These are phyloP conservation scores for Fusarium marasasianum DNA, from an alignment of 2,329 filamentous ascomycete genomes.

Conservation along the genomic window DNA sequence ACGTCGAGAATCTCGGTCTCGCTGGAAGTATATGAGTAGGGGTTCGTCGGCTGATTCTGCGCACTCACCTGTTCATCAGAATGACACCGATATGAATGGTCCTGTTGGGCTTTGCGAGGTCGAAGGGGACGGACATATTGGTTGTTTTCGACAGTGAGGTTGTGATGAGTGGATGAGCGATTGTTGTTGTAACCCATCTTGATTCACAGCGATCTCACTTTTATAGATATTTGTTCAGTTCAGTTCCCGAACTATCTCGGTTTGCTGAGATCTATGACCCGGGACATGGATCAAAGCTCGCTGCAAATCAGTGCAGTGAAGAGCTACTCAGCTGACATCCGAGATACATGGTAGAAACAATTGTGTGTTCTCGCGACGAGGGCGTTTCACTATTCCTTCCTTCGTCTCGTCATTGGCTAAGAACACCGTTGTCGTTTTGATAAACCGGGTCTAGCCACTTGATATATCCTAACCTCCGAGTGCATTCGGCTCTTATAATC, in stretches of 20 bases:
- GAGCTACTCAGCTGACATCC: not conserved
- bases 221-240: not conserved
- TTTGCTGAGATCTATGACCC: not conserved
- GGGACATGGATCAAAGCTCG: not conserved
- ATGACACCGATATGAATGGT: conserved; percentile 28
- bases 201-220: not conserved
- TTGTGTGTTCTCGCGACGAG: not conserved
- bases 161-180: not conserved
- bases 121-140: not conserved
- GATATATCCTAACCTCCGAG: not conserved
- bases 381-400: not conserved
- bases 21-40: not conserved
- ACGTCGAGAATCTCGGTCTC: conserved; percentile 51
- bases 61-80: conserved; percentile 18
- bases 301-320: not conserved
- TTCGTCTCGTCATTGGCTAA: not conserved
- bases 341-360: not conserved
- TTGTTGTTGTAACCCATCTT: not conserved
- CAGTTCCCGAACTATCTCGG: not conserved
- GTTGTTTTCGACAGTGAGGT: not conserved
- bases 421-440: not conserved
- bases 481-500: not conserved
- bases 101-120: conserved; percentile 14
- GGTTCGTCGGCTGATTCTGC: fast-evolving
- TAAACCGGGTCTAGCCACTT: not conserved